phyloP scores from a whole-genome alignment of 2,329 filamentous ascomycete species.

The Penicillium sp. region DNA sequence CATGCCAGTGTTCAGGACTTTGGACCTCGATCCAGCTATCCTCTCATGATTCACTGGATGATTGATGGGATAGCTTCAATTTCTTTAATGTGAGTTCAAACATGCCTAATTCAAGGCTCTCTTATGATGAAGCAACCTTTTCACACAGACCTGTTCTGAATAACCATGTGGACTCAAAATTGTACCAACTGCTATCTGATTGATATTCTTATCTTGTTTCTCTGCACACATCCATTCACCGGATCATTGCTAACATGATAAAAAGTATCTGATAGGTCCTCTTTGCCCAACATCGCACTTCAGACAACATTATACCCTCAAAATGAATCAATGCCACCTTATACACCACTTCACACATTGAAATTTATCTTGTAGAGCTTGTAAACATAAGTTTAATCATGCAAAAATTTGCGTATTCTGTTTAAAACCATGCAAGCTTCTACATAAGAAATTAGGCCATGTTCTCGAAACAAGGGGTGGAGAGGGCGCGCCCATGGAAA shows the following conservation, averaged over 20 bases:
- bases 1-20: slow-evolving; percentile 57
- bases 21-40: not conserved
- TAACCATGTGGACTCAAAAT: slow-evolving; percentile 54
- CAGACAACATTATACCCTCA: not conserved
- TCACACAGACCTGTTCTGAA: slow-evolving; percentile 57
- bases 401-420: too few species aligned
- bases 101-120: not conserved
- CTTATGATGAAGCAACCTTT: slow-evolving; percentile 13
- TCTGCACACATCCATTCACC: slow-evolving; percentile 1
- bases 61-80: not conserved
- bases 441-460: too few species aligned
- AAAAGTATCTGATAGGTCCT: not conserved
- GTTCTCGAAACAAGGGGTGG: too few species aligned
- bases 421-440: too few species aligned
- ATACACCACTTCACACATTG: too few species aligned
- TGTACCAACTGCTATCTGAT: slow-evolving; percentile 53
- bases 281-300: not conserved
- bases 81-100: slow-evolving; percentile 12
- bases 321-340: too few species aligned
- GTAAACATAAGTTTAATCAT: too few species aligned
- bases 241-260: slow-evolving; percentile 19
- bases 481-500: too few species aligned
- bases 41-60: not conserved
- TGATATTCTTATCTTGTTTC: slow-evolving; percentile 24
- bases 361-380: too few species aligned